Evolutionary conservation across 192 early-diverging fungal species (phyloP), one percentile per base, ranked within the genome.

Genomic region (Backusella westeae): DNA sequence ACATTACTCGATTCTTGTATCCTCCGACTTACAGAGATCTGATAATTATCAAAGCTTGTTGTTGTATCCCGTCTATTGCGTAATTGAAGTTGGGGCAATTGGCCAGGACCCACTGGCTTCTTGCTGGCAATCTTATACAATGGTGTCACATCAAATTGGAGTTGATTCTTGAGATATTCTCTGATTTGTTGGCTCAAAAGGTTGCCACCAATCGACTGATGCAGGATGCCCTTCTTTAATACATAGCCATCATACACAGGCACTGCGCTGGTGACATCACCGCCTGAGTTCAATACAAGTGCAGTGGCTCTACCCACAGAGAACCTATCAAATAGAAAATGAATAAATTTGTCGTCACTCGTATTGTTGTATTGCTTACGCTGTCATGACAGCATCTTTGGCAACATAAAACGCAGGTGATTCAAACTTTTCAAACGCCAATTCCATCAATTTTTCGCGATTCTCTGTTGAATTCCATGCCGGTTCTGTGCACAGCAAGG

Each of bases 221-320:
- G 85, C 56, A 94, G 85, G 35, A 89, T 88, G 34, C 87, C 84
- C 87, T 98, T 97, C 78, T 96, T 96, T 53, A 99, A 81, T 9
- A 96, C 95, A 78, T 93, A 98, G 39, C 98, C 98, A 76, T 99
- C 98, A 78, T 92, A 93, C 6, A 99, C 98, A 23, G 98, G 96
- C 2, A 95, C 92, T 6, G 91, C 96, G 73, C 94, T 97, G 1
- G 95, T 94, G 65, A 85, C 89, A 52, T 90, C 85, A 75, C 92
- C 95, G 12, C 98, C 98, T 23, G 94, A 96, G 79, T 98, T 96
- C 42, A 99, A 77, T 36, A 99, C 95, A n/a, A 99, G 84, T 4
- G 91, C 96, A 12, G 94, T 96, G 35, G 94, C 87, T 66, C 88
- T 83, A 34, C 98, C 98, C 1, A 95, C 88, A 6, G 96, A 91